These are phyloP conservation scores for Penicillium paradoxum DNA, from an alignment of 495 filamentous ascomycete genomes.

Conservation along the genomic window DNA sequence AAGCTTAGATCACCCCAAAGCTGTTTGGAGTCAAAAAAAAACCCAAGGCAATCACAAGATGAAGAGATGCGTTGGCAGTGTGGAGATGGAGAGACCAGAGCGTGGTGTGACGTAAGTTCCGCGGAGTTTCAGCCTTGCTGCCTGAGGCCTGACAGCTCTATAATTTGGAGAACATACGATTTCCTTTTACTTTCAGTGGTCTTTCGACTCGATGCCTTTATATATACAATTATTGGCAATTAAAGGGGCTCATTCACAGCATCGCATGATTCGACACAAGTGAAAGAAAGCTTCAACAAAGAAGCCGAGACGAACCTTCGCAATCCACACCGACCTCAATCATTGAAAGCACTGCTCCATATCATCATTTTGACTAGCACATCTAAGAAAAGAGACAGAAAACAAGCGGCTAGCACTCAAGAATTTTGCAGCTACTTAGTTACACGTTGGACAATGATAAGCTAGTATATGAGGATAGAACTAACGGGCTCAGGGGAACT, in stretches of 20 bases:
- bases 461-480: too few relatives aligned
- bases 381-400: too few relatives aligned
- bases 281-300: not conserved
- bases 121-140: slow-evolving; percentile 16
- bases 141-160: not conserved
- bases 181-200: not conserved
- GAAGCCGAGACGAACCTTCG: not conserved
- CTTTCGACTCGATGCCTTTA: too few relatives aligned
- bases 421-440: too few relatives aligned
- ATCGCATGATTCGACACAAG: not conserved
- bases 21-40: not conserved
- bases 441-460: too few relatives aligned
- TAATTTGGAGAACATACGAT: not conserved
- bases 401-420: too few relatives aligned
- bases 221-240: too few relatives aligned
- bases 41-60: slow-evolving; percentile 11
- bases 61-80: slow-evolving; percentile 37
- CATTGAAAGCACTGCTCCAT: not conserved
- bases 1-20: not conserved
- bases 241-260: too few relatives aligned
- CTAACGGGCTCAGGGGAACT: too few relatives aligned
- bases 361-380: too few relatives aligned
- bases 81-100: slow-evolving; percentile 26
- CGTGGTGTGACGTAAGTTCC: slow-evolving; percentile 38
- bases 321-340: not conserved